phyloP scores from a whole-genome alignment of 345 rosid species.

The Rhodomyrtus tomentosa region DNA sequence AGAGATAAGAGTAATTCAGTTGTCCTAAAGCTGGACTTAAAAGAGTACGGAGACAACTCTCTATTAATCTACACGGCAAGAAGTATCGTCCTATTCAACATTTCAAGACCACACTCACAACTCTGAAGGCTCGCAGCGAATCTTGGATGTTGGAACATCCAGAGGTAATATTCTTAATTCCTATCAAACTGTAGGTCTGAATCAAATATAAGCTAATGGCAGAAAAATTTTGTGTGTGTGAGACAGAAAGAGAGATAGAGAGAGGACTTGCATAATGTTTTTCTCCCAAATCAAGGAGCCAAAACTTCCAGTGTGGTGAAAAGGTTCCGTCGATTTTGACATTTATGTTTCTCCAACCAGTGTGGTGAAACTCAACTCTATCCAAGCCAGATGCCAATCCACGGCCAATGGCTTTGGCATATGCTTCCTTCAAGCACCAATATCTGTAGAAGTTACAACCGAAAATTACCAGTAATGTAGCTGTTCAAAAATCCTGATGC shows the following conservation, averaged over 20 bases:
- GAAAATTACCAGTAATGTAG: not conserved
- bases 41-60: not conserved
- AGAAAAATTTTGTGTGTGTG: not conserved
- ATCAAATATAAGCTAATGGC: not conserved
- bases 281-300: conserved; percentile 30
- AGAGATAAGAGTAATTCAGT: not conserved
- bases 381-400: conserved; percentile 37
- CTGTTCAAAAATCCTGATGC: not conserved
- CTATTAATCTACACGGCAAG: not conserved
- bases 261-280: conserved; percentile 30
- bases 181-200: not conserved
- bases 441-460: conserved; percentile 22
- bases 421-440: conserved; percentile 74
- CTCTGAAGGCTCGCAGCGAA: not conserved
- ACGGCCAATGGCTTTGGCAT: conserved; percentile 53
- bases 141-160: not conserved
- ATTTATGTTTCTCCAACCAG: conserved; percentile 34
- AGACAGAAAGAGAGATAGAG: not conserved
- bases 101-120: not conserved
- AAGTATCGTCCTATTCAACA: not conserved
- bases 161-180: not conserved
- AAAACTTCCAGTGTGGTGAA: conserved; percentile 39
- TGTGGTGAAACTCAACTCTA: conserved; percentile 50
- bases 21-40: not conserved
- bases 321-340: conserved; percentile 24